Conservation (phyloP, 2,329 filamentous ascomycete species). For the Epichloe amarillans region DNA sequence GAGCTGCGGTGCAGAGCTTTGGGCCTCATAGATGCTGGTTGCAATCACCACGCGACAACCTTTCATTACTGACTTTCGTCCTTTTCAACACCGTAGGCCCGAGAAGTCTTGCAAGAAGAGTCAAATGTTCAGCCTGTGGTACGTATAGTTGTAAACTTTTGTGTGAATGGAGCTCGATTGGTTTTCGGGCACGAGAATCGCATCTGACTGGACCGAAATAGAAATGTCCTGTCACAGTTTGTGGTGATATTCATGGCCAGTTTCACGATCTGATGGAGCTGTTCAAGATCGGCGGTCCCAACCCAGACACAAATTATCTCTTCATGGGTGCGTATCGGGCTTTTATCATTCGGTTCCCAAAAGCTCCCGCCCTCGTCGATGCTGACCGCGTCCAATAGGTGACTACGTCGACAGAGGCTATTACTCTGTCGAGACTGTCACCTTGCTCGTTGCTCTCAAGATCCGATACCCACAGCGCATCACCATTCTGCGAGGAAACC, state of each 20-base stretch:
- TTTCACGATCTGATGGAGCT: constrained; percentile 99
- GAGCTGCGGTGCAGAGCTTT: neutral
- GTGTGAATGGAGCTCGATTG: neutral
- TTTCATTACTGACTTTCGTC: constrained; percentile 16
- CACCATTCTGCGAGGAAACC: constrained; percentile 95
- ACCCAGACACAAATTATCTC: constrained; percentile 97
- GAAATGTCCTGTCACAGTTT: constrained; percentile 98
- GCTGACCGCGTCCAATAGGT: constrained; percentile 37
- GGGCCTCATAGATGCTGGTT: neutral
- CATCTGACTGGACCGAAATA: constrained; percentile 19
- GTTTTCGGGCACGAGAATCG: constrained; percentile 1
- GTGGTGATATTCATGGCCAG: constrained; percentile 97
- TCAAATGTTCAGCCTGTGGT: constrained; percentile 98
- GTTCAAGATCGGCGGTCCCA: constrained; percentile 96
- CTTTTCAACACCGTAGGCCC: constrained; percentile 44
- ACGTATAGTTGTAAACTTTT: constrained; percentile 24
- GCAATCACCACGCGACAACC: neutral
- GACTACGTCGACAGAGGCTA: constrained; percentile 98
- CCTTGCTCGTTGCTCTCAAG: constrained; percentile 89
- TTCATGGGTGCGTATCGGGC: constrained; percentile 69
- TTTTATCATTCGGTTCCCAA: neutral
- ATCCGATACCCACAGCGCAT: constrained; percentile 97
- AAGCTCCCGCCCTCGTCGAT: neutral
- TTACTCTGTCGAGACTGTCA: constrained; percentile 97
- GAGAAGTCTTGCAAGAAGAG: constrained; percentile 93